Percentiles rank a stretch among this genome's conserved stretches.
Evolutionary conservation across 2,329 filamentous ascomycete species (phyloP).

Genomic region (Aspergillus oerlinghausenensis): DNA sequence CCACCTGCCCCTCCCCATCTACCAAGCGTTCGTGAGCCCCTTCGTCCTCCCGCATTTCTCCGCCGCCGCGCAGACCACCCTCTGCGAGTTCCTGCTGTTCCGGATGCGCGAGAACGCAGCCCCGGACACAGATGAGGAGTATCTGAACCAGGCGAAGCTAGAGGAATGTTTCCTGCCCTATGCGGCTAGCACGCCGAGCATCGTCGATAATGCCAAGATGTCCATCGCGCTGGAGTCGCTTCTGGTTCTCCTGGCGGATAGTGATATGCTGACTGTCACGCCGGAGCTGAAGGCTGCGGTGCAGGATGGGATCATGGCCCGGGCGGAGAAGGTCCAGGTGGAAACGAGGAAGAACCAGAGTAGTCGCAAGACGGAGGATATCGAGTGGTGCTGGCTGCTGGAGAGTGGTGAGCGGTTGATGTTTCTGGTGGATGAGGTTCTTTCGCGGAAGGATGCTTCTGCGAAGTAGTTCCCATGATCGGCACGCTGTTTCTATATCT

Average conservation of each 20-base stretch:
- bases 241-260: constrained; percentile 49
- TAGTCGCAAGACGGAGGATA: constrained; percentile 28
- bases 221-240: constrained; percentile 64
- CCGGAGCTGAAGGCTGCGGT: constrained; percentile 42
- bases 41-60: constrained; percentile 41
- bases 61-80: constrained; percentile 41
- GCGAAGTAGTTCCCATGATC: background rate
- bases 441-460: constrained; percentile 1
- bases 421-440: constrained; percentile 32
- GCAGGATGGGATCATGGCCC: constrained; percentile 49
- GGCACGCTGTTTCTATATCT: too few relatives aligned
- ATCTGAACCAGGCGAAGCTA: constrained; percentile 48
- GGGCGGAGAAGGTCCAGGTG: constrained; percentile 43
- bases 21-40: constrained; percentile 43
- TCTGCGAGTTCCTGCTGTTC: constrained; percentile 51
- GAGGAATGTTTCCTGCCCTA: constrained; percentile 61
- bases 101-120: constrained; percentile 45
- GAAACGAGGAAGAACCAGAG: constrained; percentile 44
- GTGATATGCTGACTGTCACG: constrained; percentile 29
- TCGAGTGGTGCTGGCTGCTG: constrained; percentile 35
- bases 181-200: constrained; percentile 56
- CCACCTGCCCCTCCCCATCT: constrained; percentile 42
- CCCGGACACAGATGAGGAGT: constrained; percentile 35
- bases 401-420: constrained; percentile 40
- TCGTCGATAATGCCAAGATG: constrained; percentile 68